Evolutionary conservation across 2,329 filamentous ascomycete genomes (phyloP), one percentile per base, ranked within the genome.

Genomic region (Chaetomium olivaceum): DNA sequence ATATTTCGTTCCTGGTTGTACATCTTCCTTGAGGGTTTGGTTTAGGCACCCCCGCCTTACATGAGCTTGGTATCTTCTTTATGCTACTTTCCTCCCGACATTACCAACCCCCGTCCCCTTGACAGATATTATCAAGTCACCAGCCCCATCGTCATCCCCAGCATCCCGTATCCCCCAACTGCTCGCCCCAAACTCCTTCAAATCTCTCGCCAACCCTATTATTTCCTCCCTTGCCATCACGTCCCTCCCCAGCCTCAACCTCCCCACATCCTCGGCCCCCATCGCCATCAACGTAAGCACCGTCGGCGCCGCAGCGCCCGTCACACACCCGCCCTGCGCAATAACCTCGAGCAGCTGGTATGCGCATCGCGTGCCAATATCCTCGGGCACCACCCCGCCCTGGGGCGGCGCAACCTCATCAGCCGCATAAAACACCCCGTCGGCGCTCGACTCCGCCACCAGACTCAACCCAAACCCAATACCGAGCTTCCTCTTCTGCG

Each of bases 21-120:
- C 25, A 46, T 4, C n/a, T 8, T 36, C 46, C 16, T 33, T 33
- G 7, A 48, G 2, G 46, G 46, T 48, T 21, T 21, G n/a, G n/a
- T 21, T 21, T 23, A 21, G n/a, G 46, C 46, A n/a, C n/a, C 1
- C 39, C 39, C 46, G 46, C 46, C 46, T 48, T n/a, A n/a, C 16
- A 63, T 23, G 23, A 50, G 14, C 25, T 29, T 55, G 16, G 12
- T 43, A 6, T 43, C 36, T 61, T 67, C 36, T 31, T 70, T 78
- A 87, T 73, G 84, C 85, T 74, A 97, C 90, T 80, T 98, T 98
- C 74, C 93, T 87, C 61, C 94, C 94, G 58, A 98, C 91, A 76
- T 98, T 99, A 33, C 95, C 95, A 66, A 99, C 91, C 52, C 95
- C 95, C 73, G 88, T 89, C 36, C 95, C 95, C 74, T 98, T 96